Conservation (phyloP, 768 basidiomycete species). For the Lactarius indigo region DNA sequence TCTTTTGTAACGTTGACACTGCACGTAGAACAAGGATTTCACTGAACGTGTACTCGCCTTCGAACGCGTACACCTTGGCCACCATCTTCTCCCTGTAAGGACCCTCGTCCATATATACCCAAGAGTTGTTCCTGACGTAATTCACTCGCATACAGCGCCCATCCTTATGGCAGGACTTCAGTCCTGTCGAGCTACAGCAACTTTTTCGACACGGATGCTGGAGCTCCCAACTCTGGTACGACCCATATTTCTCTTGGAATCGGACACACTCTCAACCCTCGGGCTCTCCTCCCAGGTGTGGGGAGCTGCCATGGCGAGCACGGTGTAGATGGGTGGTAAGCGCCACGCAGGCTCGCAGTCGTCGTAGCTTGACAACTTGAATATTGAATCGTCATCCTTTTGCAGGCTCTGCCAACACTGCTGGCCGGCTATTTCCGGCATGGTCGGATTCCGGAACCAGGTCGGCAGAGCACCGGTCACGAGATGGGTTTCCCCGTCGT, state of each 20-base stretch:
- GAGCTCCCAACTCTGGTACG: slow-evolving; percentile 56
- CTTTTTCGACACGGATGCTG: slow-evolving; percentile 48
- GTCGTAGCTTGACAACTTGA: not conserved
- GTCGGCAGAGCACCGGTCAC: slow-evolving; percentile 49
- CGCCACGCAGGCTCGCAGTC: not conserved
- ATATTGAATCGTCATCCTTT: not conserved
- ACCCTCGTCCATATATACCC: not conserved
- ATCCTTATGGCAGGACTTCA: slow-evolving; percentile 63
- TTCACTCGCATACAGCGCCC: slow-evolving; percentile 35
- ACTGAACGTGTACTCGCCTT: slow-evolving; percentile 55
- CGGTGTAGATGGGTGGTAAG: slow-evolving; percentile 48
- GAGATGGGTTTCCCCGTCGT: slow-evolving; percentile 56
- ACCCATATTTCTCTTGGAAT: not conserved
- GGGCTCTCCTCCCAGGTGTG: slow-evolving; percentile 31
- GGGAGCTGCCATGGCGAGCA: slow-evolving; percentile 50
- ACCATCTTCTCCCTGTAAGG: slow-evolving; percentile 54
- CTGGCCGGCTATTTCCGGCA: slow-evolving; percentile 52
- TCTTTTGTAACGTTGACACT: not conserved
- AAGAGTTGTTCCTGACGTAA: not conserved
- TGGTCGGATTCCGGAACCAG: slow-evolving; percentile 58
- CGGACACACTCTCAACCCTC: too few species aligned
- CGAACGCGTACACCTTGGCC: slow-evolving; percentile 60
- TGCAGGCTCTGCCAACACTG: slow-evolving; percentile 61
- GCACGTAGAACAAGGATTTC: slow-evolving; percentile 45
- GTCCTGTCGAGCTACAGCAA: slow-evolving; percentile 56